Percentiles rank a stretch among this genome's conserved stretches.
Conservation (phyloP, 148 eudicot species). For the Cornus suecica region DNA sequence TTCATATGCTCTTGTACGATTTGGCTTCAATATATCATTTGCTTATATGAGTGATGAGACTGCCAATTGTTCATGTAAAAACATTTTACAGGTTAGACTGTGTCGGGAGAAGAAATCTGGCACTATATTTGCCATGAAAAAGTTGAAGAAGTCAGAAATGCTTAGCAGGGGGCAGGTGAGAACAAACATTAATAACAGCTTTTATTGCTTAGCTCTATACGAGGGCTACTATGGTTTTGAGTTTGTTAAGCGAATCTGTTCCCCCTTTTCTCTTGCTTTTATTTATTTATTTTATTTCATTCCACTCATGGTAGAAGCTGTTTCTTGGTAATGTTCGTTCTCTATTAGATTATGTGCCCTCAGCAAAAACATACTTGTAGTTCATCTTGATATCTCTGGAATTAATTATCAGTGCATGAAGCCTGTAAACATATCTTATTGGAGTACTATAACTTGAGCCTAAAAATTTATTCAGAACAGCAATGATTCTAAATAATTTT, state of each 20-base stretch:
- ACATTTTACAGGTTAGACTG: constrained; percentile 45
- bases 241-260: neutral
- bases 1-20: neutral
- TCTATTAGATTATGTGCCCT: neutral
- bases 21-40: neutral
- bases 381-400: neutral
- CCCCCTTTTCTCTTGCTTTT: neutral
- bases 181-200: constrained; percentile 1
- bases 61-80: constrained; percentile 8
- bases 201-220: neutral
- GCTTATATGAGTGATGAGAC: neutral
- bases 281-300: neutral
- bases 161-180: constrained; percentile 69
- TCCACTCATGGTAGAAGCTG: neutral
- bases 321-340: neutral
- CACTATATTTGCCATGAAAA: constrained; percentile 66
- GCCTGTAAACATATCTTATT: no score
- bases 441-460: neutral
- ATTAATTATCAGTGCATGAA: no score
- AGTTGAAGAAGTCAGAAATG: constrained; percentile 76
- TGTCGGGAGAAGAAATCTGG: constrained; percentile 69
- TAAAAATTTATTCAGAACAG: no score
- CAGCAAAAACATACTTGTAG: no score
- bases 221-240: neutral
- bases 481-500: neutral